A percentile compares a stretch with the other conserved stretches of the same genome.
These are phyloP conservation scores for Didymellaceae sp. DNA, from an alignment of 2,329 filamentous ascomycete genomes.

Conservation along the genomic window DNA sequence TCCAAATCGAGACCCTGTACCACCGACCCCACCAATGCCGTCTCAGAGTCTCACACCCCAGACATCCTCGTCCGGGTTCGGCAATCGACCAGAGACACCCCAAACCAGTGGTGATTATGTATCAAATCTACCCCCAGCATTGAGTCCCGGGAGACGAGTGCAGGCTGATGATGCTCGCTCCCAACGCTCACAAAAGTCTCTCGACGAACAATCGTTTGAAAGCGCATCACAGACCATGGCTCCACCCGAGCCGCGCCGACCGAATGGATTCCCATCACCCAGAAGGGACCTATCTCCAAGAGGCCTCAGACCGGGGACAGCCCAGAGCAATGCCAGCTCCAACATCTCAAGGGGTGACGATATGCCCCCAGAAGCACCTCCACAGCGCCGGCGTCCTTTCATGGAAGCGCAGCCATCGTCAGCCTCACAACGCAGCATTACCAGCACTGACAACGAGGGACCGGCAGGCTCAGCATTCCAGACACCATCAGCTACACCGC, in stretches of 20 bases:
- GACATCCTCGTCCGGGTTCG: slow-evolving; percentile 49
- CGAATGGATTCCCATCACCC: slow-evolving; percentile 37
- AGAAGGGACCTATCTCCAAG: slow-evolving; percentile 43
- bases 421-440: slow-evolving; percentile 34
- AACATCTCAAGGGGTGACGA: slow-evolving; percentile 40
- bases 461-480: slow-evolving; percentile 30
- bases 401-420: slow-evolving; percentile 61
- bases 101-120: slow-evolving; percentile 30
- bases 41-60: slow-evolving; percentile 50
- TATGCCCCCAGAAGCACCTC: slow-evolving; percentile 46
- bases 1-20: slow-evolving; percentile 40
- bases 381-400: slow-evolving; percentile 69
- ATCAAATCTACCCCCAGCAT: slow-evolving; percentile 25
- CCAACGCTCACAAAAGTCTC: slow-evolving; percentile 37
- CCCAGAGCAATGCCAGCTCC: slow-evolving; percentile 46
- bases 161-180: slow-evolving; percentile 41
- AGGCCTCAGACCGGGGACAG: slow-evolving; percentile 42
- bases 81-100: slow-evolving; percentile 40
- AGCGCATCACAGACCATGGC: slow-evolving; percentile 26
- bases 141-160: slow-evolving; percentile 37
- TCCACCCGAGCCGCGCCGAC: slow-evolving; percentile 36
- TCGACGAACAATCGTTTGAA: slow-evolving; percentile 37
- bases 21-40: slow-evolving; percentile 32
- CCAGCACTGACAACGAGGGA: slow-evolving; percentile 30
- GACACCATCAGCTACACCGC: slow-evolving; percentile 32